These are phyloP conservation scores for Sordariomycetes sp. DNA, from an alignment of 2,329 filamentous ascomycete species.

Conservation along the genomic window DNA sequence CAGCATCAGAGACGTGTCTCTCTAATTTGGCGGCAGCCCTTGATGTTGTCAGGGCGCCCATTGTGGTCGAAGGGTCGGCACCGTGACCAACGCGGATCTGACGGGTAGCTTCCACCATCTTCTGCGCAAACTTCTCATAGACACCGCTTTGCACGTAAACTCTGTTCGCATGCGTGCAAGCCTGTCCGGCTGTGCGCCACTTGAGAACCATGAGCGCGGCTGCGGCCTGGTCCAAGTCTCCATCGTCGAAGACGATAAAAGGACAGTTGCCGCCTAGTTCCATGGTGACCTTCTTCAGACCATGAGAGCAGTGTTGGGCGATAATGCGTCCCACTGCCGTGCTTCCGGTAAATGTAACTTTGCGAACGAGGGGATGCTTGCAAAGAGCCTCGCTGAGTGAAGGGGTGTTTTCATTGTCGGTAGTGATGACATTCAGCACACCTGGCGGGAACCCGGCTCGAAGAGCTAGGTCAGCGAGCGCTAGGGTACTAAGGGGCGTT, in stretches of 20 bases:
- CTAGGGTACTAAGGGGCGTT: conserved; percentile 77
- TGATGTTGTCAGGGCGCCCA: no score
- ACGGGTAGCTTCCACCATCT: no score
- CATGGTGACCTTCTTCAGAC: conserved; percentile 62
- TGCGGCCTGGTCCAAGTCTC: conserved; percentile 57
- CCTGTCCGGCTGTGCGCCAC: conserved; percentile 61
- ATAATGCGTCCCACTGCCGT: conserved; percentile 32
- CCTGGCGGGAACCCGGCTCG: conserved; percentile 77
- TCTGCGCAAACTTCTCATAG: conserved; percentile 38
- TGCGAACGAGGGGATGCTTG: conserved; percentile 36
- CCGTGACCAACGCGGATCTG: no score
- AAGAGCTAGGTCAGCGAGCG: conserved; percentile 69
- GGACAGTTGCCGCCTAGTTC: conserved; percentile 48
- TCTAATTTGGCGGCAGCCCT: no score
- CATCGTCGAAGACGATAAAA: conserved; percentile 54
- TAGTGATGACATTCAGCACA: conserved; percentile 75
- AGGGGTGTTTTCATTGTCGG: conserved; percentile 62
- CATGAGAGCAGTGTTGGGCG: conserved; percentile 58
- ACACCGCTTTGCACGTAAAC: conserved; percentile 33
- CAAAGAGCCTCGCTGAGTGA: conserved; percentile 53
- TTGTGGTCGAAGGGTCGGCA: no score
- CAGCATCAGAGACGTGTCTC: no score
- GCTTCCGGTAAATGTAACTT: conserved; percentile 62
- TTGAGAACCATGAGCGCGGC: conserved; percentile 54
- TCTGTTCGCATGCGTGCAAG: conserved; percentile 45